These are phyloP conservation scores for Xylaria sp. DNA, from an alignment of 2,329 filamentous ascomycete genomes.

Conservation along the genomic window DNA sequence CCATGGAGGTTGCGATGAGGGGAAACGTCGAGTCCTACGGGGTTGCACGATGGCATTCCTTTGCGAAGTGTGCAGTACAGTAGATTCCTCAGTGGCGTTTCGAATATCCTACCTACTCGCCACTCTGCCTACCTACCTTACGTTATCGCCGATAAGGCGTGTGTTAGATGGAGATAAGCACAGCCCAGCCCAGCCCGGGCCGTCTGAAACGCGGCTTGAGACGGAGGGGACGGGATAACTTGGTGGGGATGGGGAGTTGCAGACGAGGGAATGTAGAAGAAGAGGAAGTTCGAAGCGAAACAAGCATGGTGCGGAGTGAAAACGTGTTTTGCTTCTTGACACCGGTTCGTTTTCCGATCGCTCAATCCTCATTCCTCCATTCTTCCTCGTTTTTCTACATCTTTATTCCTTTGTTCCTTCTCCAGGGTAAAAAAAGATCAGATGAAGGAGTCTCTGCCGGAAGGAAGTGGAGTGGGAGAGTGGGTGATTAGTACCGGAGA, in stretches of 20 bases:
- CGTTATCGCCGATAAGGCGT: conserved; percentile 11
- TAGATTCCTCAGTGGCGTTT: neutral
- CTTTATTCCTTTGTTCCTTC: neutral
- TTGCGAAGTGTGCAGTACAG: neutral
- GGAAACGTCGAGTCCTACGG: neutral
- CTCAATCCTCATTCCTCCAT: conserved; percentile 4
- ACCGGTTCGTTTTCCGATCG: neutral
- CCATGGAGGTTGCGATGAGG: neutral
- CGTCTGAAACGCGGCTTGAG: conserved; percentile 35
- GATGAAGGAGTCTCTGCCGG: conserved; percentile 25
- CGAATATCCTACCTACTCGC: neutral
- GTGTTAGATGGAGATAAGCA: conserved; percentile 17
- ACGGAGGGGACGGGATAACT: conserved; percentile 9
- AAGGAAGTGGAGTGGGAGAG: conserved; percentile 1
- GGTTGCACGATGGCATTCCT: neutral
- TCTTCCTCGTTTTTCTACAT: neutral
- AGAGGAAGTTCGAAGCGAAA: conserved; percentile 20
- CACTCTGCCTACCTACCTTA: neutral
- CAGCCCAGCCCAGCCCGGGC: neutral
- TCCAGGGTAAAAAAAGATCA: conserved; percentile 18
- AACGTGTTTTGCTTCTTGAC: neutral
- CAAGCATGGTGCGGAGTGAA: conserved; percentile 15
- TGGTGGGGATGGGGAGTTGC: neutral
- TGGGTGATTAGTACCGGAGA: neutral
- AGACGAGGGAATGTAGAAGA: neutral